Conservation (phyloP, 2,329 filamentous ascomycete species). For the Phoma herbarum region DNA sequence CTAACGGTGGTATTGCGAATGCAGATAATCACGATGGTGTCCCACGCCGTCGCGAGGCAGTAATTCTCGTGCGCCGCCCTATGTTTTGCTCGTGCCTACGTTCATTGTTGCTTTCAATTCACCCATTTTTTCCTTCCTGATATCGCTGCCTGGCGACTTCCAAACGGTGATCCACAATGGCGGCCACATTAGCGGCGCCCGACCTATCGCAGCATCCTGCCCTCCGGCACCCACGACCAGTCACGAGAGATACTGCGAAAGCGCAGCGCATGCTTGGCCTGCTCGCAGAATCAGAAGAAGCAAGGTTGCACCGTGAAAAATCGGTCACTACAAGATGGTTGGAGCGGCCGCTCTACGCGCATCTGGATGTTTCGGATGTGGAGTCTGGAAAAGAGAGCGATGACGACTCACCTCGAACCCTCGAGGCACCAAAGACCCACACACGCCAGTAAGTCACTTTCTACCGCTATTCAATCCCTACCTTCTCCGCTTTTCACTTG, state of each 20-base stretch:
- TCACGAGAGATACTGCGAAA: conserved; percentile 39
- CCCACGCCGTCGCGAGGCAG: conserved; percentile 34
- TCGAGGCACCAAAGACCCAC: conserved; percentile 22
- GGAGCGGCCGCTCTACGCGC: conserved; percentile 37
- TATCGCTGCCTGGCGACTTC: conserved; percentile 3
- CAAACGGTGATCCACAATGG: conserved; percentile 25
- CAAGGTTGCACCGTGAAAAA: conserved; percentile 32
- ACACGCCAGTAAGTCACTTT: conserved; percentile 20
- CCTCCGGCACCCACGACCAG: conserved; percentile 37
- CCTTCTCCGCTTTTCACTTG: conserved; percentile 24
- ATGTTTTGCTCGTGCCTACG: conserved; percentile 26
- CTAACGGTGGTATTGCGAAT: conserved; percentile 30
- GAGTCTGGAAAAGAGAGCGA: conserved; percentile 23
- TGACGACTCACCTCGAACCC: conserved; percentile 22
- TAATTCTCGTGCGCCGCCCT: conserved; percentile 27
- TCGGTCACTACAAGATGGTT: conserved; percentile 41
- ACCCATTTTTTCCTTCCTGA: conserved; percentile 7
- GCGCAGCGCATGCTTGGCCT: conserved; percentile 39
- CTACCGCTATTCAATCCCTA: conserved; percentile 16
- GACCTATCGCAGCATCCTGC: conserved; percentile 30
- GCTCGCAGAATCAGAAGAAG: conserved; percentile 36
- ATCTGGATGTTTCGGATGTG: conserved; percentile 29
- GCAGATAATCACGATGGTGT: conserved; percentile 36
- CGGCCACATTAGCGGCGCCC: conserved; percentile 35
- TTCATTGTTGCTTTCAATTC: conserved; percentile 18